These are phyloP conservation scores for Periconia sp. DNA, from an alignment of 2,329 filamentous ascomycete genomes.

Conservation along the genomic window DNA sequence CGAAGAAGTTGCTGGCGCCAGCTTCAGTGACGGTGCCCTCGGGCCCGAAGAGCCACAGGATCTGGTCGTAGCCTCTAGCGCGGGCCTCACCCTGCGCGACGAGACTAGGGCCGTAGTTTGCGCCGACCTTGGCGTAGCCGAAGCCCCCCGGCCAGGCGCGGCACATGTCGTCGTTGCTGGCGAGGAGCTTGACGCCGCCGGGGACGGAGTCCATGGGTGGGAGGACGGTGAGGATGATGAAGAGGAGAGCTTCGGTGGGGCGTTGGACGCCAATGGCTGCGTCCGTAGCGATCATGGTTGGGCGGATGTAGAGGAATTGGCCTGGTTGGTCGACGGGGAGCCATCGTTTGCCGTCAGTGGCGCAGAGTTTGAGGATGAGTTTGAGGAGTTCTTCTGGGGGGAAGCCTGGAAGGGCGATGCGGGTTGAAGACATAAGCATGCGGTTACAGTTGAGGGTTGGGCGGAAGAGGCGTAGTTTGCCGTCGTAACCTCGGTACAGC, in stretches of 20 bases:
- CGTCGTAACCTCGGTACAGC: conserved; percentile 68
- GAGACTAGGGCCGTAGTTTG: conserved; percentile 87
- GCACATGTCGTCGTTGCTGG: conserved; percentile 77
- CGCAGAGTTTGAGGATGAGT: conserved; percentile 71
- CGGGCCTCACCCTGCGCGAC: conserved; percentile 76
- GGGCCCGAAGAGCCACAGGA: conserved; percentile 88
- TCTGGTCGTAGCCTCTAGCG: conserved; percentile 76
- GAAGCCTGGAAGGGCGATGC: conserved; percentile 76
- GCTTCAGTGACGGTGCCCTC: conserved; percentile 84
- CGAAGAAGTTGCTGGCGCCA: conserved; percentile 89
- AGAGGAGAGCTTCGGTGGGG: conserved; percentile 84
- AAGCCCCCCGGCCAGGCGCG: conserved; percentile 93
- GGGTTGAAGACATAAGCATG: conserved; percentile 56
- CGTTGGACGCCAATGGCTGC: conserved; percentile 77
- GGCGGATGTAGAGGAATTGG: conserved; percentile 79
- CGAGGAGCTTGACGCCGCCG: conserved; percentile 67
- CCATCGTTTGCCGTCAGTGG: conserved; percentile 76
- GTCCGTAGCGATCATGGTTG: conserved; percentile 83
- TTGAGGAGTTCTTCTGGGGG: conserved; percentile 70
- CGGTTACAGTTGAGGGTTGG: conserved; percentile 71
- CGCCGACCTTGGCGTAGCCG: conserved; percentile 88
- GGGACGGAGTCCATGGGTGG: conserved; percentile 45
- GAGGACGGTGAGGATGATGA: conserved; percentile 65
- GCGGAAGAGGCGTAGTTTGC: conserved; percentile 75
- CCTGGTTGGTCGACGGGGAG: conserved; percentile 70